A percentile compares a stretch with the other conserved stretches of the same genome.
phyloP scores from a whole-genome alignment of 805 yeast genomes.

The Wickerhamomyces queroliae region DNA sequence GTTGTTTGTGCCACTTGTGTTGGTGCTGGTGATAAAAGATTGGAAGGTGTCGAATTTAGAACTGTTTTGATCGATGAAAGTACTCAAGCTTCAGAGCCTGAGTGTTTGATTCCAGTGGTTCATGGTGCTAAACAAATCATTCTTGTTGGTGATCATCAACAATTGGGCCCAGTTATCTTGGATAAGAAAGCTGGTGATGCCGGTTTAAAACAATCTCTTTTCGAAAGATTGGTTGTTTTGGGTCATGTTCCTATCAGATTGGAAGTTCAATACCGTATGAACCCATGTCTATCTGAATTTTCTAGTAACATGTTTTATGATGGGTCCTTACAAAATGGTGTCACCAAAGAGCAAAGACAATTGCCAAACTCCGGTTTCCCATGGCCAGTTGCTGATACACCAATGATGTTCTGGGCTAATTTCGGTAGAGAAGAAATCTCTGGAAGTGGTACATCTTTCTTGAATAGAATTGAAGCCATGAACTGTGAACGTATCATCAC shows the following conservation, averaged over 20 bases:
- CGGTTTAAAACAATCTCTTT: constrained; percentile 79
- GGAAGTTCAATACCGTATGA: constrained; percentile 94
- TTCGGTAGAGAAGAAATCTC: constrained; percentile 87
- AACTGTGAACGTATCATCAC: constrained; percentile 78
- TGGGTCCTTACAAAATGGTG: constrained; percentile 89
- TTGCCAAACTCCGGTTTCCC: constrained; percentile 59
- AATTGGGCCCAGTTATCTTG: constrained; percentile 85
- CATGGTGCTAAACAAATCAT: constrained; percentile 88
- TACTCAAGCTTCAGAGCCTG: constrained; percentile 93
- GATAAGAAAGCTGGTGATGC: constrained; percentile 80
- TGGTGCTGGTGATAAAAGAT: constrained; percentile 78
- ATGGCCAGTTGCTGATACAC: constrained; percentile 82
- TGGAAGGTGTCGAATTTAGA: constrained; percentile 52
- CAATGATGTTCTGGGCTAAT: constrained; percentile 96
- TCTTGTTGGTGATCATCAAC: constrained; percentile 94
- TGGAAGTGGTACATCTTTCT: constrained; percentile 70
- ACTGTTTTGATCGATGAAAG: constrained; percentile 88
- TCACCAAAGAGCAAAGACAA: constrained; percentile 66
- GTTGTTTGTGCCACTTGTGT: constrained; percentile 90
- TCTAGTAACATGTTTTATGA: constrained; percentile 91
- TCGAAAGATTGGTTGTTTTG: constrained; percentile 76
- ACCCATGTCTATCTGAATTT: constrained; percentile 81
- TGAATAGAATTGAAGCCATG: constrained; percentile 87
- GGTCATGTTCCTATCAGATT: constrained; percentile 83
- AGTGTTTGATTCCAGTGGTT: constrained; percentile 80